Evolutionary conservation across 2,329 filamentous ascomycete genomes (phyloP), one percentile per base, ranked within the genome.

Genomic region (Clonostachys chloroleuca): DNA sequence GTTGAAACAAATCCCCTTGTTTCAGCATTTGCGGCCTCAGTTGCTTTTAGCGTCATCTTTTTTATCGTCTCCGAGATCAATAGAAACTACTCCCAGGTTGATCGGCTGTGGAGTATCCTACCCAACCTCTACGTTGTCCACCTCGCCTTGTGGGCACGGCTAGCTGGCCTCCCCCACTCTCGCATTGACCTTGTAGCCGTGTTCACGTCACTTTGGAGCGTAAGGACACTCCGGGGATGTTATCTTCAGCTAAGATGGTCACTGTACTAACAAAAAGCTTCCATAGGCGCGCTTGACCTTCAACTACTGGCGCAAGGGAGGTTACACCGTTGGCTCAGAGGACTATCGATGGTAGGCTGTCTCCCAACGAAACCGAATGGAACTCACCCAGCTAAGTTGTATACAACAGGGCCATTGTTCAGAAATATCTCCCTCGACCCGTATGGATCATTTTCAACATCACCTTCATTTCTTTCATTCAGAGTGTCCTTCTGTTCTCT

Each of bases 271-370:
- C 17, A 24, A 16, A 34, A 18, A 24, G 34, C 16, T 37, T 24
- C 6, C 8, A 14, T 50, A 91, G 88, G 63, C 72, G 49, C 87
- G 94, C 12, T 73, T 99, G 67, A 97, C 92, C 4, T 97, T 81
- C 75, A 99, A 99, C 69, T 99, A 96, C 71, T 96, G 88, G 85
- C 86, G 94, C 49, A 95, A 89, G 65, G 94, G 94, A 37, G 94
- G 94, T 20, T 99, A 99, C 65, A 73, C 77, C 14, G 75, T 92
- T 53, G 92, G 94, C 36, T 92, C 87, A 14, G 92, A 99, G 67
- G 94, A 99, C 66, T 99, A 99, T 66, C 81, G 94, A 69, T 99
- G 94, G 84, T 70, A 53, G 50, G 60, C 5, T 16, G 10, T 39
- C 10, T 13, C 20, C 30, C 20, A 13, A 33, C 42, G 16, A 33